phyloP scores from a whole-genome alignment of 805 yeast species.

The Wickerhamomyces strasburgensis region DNA sequence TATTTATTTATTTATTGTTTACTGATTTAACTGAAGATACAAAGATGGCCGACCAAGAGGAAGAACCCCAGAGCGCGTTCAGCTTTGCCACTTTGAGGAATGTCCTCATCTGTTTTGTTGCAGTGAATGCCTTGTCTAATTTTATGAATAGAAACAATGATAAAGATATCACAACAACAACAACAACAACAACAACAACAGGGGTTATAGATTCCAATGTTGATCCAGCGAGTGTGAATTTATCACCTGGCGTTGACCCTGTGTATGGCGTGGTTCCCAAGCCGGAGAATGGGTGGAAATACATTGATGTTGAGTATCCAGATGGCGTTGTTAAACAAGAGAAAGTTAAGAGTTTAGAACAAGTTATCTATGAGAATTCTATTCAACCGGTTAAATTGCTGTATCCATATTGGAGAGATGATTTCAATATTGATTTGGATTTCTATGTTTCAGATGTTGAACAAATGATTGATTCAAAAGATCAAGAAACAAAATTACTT shows the following conservation, averaged over 20 bases:
- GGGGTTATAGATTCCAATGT: neutral
- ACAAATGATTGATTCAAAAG: constrained; percentile 3
- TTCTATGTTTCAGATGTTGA: constrained; percentile 22
- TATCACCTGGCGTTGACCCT: neutral
- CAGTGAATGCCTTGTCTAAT: neutral
- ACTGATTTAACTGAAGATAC: no score
- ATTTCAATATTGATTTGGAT: constrained; percentile 13
- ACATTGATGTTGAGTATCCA: constrained; percentile 5
- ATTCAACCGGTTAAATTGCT: constrained; percentile 12
- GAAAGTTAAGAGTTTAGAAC: constrained; percentile 16
- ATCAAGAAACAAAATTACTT: constrained; percentile 3
- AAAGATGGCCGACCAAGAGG: neutral
- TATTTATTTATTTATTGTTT: no score
- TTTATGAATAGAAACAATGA: neutral
- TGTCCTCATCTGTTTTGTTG: neutral
- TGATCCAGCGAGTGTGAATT: neutral
- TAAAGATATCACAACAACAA: no score
- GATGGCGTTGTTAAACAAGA: constrained; percentile 9
- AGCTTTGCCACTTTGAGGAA: neutral
- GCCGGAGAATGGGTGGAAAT: constrained; percentile 12
- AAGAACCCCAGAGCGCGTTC: neutral
- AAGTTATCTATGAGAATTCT: constrained; percentile 24
- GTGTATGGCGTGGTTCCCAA: neutral
- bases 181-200: neutral
- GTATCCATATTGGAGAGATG: constrained; percentile 21